phyloP scores from a whole-genome alignment of 2,329 filamentous ascomycete genomes.

The Trichoderma oligosporum region DNA sequence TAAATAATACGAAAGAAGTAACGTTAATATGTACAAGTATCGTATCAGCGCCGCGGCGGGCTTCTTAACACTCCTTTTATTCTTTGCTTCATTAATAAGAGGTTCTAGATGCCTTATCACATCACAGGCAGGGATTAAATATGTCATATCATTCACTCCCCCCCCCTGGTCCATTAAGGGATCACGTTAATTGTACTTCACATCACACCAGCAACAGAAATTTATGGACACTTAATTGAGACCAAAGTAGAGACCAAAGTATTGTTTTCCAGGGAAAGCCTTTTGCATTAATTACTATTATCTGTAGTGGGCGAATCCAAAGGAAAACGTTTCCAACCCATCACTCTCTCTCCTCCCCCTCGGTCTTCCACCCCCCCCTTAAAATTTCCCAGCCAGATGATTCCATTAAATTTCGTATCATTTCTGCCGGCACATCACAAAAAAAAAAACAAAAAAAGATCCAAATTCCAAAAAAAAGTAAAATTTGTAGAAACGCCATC shows the following conservation, averaged over 20 bases:
- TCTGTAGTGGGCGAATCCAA: slow-evolving; percentile 12
- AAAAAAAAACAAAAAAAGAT: slow-evolving; percentile 1
- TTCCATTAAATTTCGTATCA: slow-evolving; percentile 14
- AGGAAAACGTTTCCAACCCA: not conserved
- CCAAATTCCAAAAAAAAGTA: slow-evolving; percentile 4
- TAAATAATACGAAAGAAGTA: no score
- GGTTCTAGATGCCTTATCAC: not conserved
- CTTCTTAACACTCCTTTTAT: no score
- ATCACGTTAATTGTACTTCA: no score
- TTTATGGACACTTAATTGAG: no score
- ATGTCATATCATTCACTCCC: not conserved
- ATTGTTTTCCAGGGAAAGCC: not conserved
- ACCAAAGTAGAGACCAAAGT: not conserved
- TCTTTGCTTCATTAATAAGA: no score
- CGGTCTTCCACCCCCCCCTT: not conserved
- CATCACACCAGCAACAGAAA: no score
- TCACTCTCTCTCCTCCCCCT: not conserved
- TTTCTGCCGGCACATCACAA: slow-evolving; percentile 14
- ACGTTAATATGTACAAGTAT: no score
- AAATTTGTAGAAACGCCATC: slow-evolving; percentile 9
- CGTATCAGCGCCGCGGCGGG: no score
- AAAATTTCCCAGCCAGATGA: slow-evolving; percentile 3
- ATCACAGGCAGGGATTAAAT: not conserved
- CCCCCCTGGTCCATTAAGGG: no score
- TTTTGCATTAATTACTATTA: slow-evolving; percentile 17